These are phyloP conservation scores for Xylaria intraflava DNA, from an alignment of 495 filamentous ascomycete genomes.

Conservation along the genomic window DNA sequence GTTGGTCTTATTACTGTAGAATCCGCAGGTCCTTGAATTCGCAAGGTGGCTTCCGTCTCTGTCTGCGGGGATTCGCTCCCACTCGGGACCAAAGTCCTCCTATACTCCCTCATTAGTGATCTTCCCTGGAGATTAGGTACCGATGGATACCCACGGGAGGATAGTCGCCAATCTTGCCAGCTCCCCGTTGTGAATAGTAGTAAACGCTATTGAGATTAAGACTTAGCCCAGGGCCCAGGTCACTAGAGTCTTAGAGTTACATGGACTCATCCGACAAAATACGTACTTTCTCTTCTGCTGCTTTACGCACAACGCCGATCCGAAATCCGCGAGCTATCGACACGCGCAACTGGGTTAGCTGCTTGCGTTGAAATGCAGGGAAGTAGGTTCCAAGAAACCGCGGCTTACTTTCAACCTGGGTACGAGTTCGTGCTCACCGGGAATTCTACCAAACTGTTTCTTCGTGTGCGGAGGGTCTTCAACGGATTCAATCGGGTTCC, in stretches of 20 bases:
- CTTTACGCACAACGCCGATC: not conserved
- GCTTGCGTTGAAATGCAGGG: not conserved
- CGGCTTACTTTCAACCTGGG: slow-evolving; percentile 5
- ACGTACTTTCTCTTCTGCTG: slow-evolving; percentile 4
- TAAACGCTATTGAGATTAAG: not conserved
- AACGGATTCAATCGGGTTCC: not conserved
- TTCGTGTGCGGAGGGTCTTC: not conserved
- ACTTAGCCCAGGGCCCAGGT: not conserved
- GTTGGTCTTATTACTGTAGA: slow-evolving; percentile 16
- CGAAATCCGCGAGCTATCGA: slow-evolving; percentile 2
- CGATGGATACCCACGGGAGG: slow-evolving; percentile 11
- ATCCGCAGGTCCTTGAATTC: slow-evolving; percentile 3
- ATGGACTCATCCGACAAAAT: no score
- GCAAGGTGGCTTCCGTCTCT: not conserved
- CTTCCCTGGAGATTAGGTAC: not conserved
- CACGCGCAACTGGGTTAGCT: not conserved
- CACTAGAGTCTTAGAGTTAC: no score
- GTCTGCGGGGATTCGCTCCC: not conserved
- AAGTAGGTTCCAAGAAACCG: not conserved
- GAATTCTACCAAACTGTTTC: not conserved
- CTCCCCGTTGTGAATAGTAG: not conserved
- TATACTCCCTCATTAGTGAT: slow-evolving; percentile 4
- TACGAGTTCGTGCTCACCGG: not conserved
- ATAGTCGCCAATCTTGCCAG: not conserved
- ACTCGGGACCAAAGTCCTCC: slow-evolving; percentile 19